Percentiles rank a stretch among this genome's conserved stretches.
Evolutionary conservation across 2,329 filamentous ascomycete genomes (phyloP).

Genomic region (Nemania bipapillata): DNA sequence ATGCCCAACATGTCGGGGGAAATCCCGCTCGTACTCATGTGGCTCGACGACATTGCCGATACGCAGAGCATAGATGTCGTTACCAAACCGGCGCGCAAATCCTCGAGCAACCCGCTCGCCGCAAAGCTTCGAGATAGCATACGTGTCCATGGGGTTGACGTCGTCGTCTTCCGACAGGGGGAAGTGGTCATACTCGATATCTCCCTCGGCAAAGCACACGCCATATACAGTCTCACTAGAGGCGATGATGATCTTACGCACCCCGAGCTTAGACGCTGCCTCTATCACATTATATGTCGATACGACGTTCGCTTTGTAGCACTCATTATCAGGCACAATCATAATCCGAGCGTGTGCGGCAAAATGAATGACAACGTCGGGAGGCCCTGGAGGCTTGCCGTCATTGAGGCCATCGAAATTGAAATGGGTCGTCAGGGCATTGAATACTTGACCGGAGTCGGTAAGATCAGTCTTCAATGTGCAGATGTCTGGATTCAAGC

Average conservation of each 20-base stretch:
- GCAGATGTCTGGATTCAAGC: slow-evolving; percentile 44
- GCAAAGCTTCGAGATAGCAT: slow-evolving; percentile 69
- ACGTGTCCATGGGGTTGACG: slow-evolving; percentile 69
- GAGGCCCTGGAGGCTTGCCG: slow-evolving; percentile 53
- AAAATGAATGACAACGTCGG: slow-evolving; percentile 72
- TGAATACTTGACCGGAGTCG: slow-evolving; percentile 54
- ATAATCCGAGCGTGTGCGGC: slow-evolving; percentile 69
- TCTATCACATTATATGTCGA: slow-evolving; percentile 72
- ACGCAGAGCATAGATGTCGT: slow-evolving; percentile 69
- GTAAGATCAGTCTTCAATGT: slow-evolving; percentile 50
- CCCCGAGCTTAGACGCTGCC: slow-evolving; percentile 69
- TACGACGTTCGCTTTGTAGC: slow-evolving; percentile 65
- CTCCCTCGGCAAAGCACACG: slow-evolving; percentile 69
- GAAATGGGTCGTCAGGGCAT: slow-evolving; percentile 61
- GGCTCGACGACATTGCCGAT: slow-evolving; percentile 72
- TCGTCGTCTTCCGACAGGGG: slow-evolving; percentile 70
- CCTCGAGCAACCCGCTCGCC: slow-evolving; percentile 67
- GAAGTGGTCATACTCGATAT: slow-evolving; percentile 66
- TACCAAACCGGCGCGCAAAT: slow-evolving; percentile 65
- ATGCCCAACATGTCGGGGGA: slow-evolving; percentile 61
- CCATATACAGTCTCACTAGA: slow-evolving; percentile 70
- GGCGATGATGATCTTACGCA: slow-evolving; percentile 71
- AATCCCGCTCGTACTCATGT: slow-evolving; percentile 67
- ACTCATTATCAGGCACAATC: slow-evolving; percentile 70
- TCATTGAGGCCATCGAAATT: slow-evolving; percentile 47